Conservation (phyloP, 2,329 filamentous ascomycete genomes). For the Fusarium buharicum region DNA sequence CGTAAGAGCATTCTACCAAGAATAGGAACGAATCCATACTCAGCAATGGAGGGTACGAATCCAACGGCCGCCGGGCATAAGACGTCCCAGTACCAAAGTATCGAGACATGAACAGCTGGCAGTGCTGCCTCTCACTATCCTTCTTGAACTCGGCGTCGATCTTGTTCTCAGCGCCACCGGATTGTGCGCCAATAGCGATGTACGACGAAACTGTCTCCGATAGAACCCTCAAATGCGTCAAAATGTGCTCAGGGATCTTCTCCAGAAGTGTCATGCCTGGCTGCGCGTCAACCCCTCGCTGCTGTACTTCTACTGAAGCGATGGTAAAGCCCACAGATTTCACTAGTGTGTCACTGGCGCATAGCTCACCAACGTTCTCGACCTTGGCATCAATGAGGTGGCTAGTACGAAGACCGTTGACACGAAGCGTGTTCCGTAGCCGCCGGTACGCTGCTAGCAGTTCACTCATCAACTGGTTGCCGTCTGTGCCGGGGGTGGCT, state of each 20-base stretch:
- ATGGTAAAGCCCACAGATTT: conserved; percentile 84
- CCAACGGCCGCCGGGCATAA: conserved; percentile 54
- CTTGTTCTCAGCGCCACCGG: conserved; percentile 67
- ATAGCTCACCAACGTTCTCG: conserved; percentile 57
- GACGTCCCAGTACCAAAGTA: conserved; percentile 58
- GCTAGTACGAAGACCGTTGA: conserved; percentile 62
- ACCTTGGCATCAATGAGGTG: conserved; percentile 49
- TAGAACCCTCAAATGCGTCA: conserved; percentile 88
- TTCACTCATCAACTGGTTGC: conserved; percentile 58
- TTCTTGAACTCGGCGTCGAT: conserved; percentile 73
- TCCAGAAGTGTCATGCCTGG: conserved; percentile 80
- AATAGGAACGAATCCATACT: conserved; percentile 80
- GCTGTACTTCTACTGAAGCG: conserved; percentile 88
- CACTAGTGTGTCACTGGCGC: conserved; percentile 68
- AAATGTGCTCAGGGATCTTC: conserved; percentile 81
- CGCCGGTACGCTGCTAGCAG: conserved; percentile 70
- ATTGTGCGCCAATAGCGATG: conserved; percentile 77
- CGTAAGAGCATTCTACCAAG: conserved; percentile 80
- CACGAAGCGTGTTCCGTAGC: conserved; percentile 66
- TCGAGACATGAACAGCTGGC: conserved; percentile 76
- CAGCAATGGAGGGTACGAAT: conserved; percentile 68
- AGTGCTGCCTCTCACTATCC: conserved; percentile 77
- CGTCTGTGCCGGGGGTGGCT: conserved; percentile 22
- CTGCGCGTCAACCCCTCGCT: conserved; percentile 82
- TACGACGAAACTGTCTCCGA: conserved; percentile 91